These are phyloP conservation scores for Sanghuangporus weigelae DNA, from an alignment of 1,284 basidiomycete species.

Conservation along the genomic window DNA sequence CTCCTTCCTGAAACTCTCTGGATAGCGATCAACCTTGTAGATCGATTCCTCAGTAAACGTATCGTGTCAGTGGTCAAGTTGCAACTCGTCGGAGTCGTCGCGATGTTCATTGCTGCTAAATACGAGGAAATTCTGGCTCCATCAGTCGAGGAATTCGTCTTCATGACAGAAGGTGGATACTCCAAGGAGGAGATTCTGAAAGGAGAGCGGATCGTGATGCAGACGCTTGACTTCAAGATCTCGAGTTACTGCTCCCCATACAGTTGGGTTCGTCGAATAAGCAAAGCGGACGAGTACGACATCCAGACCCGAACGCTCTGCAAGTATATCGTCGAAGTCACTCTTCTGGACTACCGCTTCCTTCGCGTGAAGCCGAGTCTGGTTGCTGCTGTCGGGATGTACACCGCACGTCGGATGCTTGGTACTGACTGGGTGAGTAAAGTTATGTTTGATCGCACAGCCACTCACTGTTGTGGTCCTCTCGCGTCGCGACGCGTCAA, in stretches of 20 bases:
- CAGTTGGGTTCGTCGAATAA: constrained; percentile 98
- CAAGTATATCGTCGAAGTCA: constrained; percentile 98
- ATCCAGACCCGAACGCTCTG: constrained; percentile 95
- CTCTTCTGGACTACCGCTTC: constrained; percentile 91
- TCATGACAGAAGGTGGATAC: constrained; percentile 95
- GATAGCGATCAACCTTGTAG: constrained; percentile 96
- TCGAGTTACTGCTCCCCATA: constrained; percentile 99
- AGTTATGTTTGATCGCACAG: constrained; percentile 12
- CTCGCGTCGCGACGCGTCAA: constrained; percentile 10
- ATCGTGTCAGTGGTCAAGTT: constrained; percentile 92
- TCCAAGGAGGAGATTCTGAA: constrained; percentile 95
- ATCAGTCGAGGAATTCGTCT: constrained; percentile 92
- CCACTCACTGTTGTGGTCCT: constrained; percentile 8
- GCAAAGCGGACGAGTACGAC: constrained; percentile 98
- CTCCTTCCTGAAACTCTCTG: constrained; percentile 98
- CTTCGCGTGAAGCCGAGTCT: constrained; percentile 90
- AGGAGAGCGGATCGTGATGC: constrained; percentile 93
- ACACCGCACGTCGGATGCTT: constrained; percentile 87
- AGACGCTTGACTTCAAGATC: constrained; percentile 91
- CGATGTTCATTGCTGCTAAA: constrained; percentile 97
- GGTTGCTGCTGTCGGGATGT: constrained; percentile 98
- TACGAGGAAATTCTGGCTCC: constrained; percentile 98
- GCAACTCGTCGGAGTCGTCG: constrained; percentile 95
- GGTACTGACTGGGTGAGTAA: constrained; percentile 87
- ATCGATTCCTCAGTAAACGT: constrained; percentile 92